Evolutionary conservation across 73 alveolate genomes (phyloP), one percentile per base, ranked within the genome.

Genomic region (Tetrahymena elliotti): DNA sequence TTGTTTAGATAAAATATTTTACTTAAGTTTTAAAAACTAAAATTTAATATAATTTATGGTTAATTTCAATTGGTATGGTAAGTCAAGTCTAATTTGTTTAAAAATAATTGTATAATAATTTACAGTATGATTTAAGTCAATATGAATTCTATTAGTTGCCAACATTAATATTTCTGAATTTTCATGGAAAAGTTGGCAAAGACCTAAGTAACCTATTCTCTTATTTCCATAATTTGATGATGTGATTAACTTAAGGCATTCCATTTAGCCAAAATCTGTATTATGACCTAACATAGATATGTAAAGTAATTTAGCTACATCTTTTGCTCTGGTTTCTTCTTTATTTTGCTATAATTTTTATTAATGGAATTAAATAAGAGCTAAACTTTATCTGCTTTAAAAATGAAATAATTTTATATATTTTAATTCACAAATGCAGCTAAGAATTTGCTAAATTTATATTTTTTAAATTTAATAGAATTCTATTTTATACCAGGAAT

Each of bases 121-220:
- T 68, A 68, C 88, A 68, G 95, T 97, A 93, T 98, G 96, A 82
- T 96, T 94, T 95, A 98, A 96, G 96, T 99, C 99, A 83, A 98
- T 98, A 97, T 98, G 97, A 93, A 99, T 98, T 39, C 97, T 93
- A 96, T 97, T 97, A 53, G 99, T 97, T 82, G 99, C 99, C 98
- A 99, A 95, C 99, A 99, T 98, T 95, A 99, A 99, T 12, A 99
- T 98, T 88, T 99, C 99, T 83, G 99, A 97, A 97, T 98, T 97
- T 97, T 99, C 99, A 95, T 99, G 99, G 98, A 99, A 96, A 33
- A 99, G 97, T 98, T 99, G 98, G 12, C 99, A 97, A 52, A 99
- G 98, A 88, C 99, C 99, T 92, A 99, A 97, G 96, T 99, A 99
- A 54, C 99, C 99, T n/a, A 99, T 98, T 33, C 99, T 96, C 97